These are phyloP conservation scores for Fonsecaea pedrosoi DNA, from an alignment of 2,329 filamentous ascomycete species.

Conservation along the genomic window DNA sequence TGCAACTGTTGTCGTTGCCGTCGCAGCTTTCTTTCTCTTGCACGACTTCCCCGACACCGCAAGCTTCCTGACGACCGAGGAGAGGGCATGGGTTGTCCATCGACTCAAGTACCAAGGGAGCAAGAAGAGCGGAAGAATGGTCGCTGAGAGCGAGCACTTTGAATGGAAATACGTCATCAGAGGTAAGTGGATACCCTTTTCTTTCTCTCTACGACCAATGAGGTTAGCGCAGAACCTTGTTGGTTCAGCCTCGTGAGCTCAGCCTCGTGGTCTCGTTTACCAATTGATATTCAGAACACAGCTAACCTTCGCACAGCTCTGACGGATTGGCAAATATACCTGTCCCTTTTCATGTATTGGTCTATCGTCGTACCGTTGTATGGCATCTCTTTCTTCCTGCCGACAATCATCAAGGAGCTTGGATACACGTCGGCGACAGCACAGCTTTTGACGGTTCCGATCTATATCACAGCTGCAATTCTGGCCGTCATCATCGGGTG, in stretches of 20 bases:
- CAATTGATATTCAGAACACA: neutral
- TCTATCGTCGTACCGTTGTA: slow-evolving; percentile 52
- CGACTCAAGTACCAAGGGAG: slow-evolving; percentile 48
- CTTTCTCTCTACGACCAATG: neutral
- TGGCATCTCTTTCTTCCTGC: slow-evolving; percentile 47
- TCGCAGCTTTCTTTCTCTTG: slow-evolving; percentile 52
- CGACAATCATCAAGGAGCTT: slow-evolving; percentile 51
- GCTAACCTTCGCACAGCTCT: slow-evolving; percentile 39
- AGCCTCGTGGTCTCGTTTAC: too few species aligned
- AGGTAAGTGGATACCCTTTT: slow-evolving; percentile 44
- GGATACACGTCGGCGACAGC: slow-evolving; percentile 50
- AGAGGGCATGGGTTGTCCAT: slow-evolving; percentile 49
- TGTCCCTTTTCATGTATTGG: slow-evolving; percentile 48
- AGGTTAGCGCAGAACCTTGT: too few species aligned
- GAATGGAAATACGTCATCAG: slow-evolving; percentile 50
- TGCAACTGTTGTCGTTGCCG: slow-evolving; percentile 51
- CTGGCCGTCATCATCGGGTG: slow-evolving; percentile 57
- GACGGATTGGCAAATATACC: slow-evolving; percentile 44
- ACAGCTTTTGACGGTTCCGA: slow-evolving; percentile 51
- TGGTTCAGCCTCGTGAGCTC: slow-evolving; percentile 19
- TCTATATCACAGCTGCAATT: slow-evolving; percentile 50
- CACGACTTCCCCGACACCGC: slow-evolving; percentile 55
- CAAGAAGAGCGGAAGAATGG: slow-evolving; percentile 39
- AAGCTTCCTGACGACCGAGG: slow-evolving; percentile 50
- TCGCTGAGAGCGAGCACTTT: slow-evolving; percentile 43